These are phyloP conservation scores for Hypoxylon intermedium DNA, from an alignment of 495 filamentous ascomycete species.

Conservation along the genomic window DNA sequence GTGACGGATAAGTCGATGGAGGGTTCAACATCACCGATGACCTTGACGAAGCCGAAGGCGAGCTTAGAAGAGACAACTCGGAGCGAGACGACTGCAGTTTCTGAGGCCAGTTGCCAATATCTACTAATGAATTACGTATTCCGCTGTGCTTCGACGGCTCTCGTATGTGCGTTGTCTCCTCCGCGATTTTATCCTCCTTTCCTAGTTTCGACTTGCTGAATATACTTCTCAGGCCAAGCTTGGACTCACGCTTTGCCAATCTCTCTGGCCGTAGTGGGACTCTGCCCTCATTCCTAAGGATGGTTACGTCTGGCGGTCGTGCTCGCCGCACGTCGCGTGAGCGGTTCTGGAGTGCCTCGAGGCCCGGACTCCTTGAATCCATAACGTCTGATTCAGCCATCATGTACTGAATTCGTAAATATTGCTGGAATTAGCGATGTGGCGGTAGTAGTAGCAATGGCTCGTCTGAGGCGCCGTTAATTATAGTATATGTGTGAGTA, in stretches of 20 bases:
- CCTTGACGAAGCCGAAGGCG: slow-evolving; percentile 17
- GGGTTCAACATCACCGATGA: slow-evolving; percentile 5
- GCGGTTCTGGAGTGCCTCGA: slow-evolving; percentile 34
- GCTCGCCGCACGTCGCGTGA: slow-evolving; percentile 34
- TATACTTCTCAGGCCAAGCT: slow-evolving; percentile 56
- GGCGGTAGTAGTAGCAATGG: not conserved
- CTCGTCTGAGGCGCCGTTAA: not conserved
- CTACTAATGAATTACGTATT: slow-evolving; percentile 53
- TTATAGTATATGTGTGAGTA: slow-evolving; percentile 19
- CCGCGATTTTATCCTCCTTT: slow-evolving; percentile 37
- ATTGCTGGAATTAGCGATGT: slow-evolving; percentile 6
- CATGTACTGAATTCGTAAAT: not conserved
- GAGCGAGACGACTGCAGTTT: slow-evolving; percentile 49
- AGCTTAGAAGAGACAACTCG: slow-evolving; percentile 45
- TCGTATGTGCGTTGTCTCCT: slow-evolving; percentile 33
- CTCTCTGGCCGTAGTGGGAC: slow-evolving; percentile 33
- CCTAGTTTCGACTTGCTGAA: slow-evolving; percentile 50
- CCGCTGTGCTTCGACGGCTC: slow-evolving; percentile 40
- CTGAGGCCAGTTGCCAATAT: slow-evolving; percentile 53
- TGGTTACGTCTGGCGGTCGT: slow-evolving; percentile 35
- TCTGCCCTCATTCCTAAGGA: slow-evolving; percentile 29
- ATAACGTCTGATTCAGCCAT: slow-evolving; percentile 20
- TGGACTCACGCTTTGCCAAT: slow-evolving; percentile 51
- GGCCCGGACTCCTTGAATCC: slow-evolving; percentile 19
- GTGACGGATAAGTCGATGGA: slow-evolving; percentile 4